phyloP scores from a whole-genome alignment of 306 rosid species.

The Quercus ilex region DNA sequence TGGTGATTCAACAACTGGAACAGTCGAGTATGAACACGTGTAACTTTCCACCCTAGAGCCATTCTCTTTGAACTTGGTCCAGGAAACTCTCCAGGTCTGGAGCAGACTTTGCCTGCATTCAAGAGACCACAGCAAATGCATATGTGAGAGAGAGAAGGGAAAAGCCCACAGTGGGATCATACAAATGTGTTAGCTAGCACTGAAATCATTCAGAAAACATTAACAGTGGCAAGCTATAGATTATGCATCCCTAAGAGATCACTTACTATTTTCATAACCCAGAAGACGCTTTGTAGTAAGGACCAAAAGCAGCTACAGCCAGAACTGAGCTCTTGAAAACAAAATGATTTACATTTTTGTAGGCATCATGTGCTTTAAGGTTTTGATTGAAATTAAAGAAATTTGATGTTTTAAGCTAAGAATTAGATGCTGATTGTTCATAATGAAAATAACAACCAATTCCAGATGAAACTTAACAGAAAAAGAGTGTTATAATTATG shows the following conservation, averaged over 20 bases:
- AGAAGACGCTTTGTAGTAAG: not conserved
- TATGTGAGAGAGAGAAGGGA: not conserved
- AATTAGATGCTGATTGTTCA: not conserved
- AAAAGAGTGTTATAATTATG: not conserved
- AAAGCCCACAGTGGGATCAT: not conserved
- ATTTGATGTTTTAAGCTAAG: not conserved
- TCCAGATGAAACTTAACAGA: not conserved
- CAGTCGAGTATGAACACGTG: constrained; percentile 38
- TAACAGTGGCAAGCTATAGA: too few species aligned
- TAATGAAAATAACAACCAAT: too few species aligned
- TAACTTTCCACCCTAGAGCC: constrained; percentile 33
- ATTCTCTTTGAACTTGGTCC: constrained; percentile 44
- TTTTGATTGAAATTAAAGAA: not conserved
- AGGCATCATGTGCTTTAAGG: not conserved
- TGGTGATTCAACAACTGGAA: constrained; percentile 39
- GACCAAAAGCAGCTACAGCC: too few species aligned
- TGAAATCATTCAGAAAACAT: too few species aligned
- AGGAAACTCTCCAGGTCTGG: constrained; percentile 58
- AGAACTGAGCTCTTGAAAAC: not conserved
- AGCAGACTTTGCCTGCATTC: constrained; percentile 61
- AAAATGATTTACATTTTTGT: not conserved
- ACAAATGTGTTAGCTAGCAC: not conserved
- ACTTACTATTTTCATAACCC: too few species aligned
- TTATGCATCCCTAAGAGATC: too few species aligned
- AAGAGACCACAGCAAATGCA: constrained; percentile 15